Conservation (phyloP, 2,329 filamentous ascomycete species). For the Botrytis tulipae region DNA sequence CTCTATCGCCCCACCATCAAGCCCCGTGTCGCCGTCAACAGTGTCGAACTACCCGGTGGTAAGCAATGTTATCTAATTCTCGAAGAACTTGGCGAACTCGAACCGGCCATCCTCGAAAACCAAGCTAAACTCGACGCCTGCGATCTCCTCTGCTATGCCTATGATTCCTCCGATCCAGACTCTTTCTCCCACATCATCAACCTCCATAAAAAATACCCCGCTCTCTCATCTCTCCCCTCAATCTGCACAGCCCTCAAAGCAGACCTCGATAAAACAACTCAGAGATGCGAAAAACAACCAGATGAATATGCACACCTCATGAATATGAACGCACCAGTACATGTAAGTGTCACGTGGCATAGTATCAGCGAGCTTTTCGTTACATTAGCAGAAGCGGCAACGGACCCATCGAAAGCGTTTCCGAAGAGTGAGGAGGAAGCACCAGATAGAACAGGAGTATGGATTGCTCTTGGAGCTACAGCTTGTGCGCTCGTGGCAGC, state of each 20-base stretch:
- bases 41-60: conserved; percentile 89
- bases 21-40: conserved; percentile 89
- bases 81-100: conserved; percentile 92
- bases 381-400: conserved; percentile 84
- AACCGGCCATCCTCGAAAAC: conserved; percentile 92
- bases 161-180: conserved; percentile 95
- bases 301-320: conserved; percentile 84
- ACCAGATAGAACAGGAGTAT: conserved; percentile 79
- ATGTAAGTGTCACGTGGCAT: conserved; percentile 92
- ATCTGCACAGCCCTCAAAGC: conserved; percentile 94
- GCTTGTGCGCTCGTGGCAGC: conserved; percentile 62
- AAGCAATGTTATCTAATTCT: conserved; percentile 97
- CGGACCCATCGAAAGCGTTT: conserved; percentile 83
- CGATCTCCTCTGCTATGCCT: conserved; percentile 91
- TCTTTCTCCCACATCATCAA: conserved; percentile 90
- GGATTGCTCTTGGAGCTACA: conserved; percentile 77
- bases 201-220: conserved; percentile 73
- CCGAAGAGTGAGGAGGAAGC: conserved; percentile 86
- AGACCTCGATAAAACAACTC: conserved; percentile 94
- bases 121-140: conserved; percentile 85
- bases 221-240: conserved; percentile 83
- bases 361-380: conserved; percentile 95
- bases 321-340: conserved; percentile 86
- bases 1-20: conserved; percentile 94
- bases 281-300: conserved; percentile 84